Conservation (phyloP, 768 basidiomycete genomes). For the Tulasnella sp. region DNA sequence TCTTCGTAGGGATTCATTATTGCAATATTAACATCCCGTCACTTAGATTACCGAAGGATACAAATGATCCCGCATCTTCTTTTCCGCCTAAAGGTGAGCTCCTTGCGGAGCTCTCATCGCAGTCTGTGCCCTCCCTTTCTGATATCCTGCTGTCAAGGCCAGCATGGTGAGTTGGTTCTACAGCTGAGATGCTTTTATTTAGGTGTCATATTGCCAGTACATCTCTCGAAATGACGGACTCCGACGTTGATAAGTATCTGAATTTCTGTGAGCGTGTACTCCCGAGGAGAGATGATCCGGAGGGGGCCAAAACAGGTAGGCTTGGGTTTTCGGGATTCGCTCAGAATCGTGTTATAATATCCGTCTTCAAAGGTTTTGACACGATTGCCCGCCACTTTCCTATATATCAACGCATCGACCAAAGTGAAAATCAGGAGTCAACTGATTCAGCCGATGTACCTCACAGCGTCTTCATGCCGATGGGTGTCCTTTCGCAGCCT, state of each 20-base stretch:
- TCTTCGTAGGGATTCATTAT: conserved; percentile 24
- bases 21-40: conserved; percentile 1
- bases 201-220: conserved; percentile 31
- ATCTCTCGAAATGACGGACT: conserved; percentile 38
- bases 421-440: background rate
- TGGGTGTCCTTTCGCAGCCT: conserved; percentile 1
- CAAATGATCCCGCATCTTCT: conserved; percentile 46
- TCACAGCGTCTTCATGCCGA: no score
- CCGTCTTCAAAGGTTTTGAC: background rate
- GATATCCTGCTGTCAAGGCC: conserved; percentile 11
- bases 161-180: background rate
- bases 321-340: conserved; percentile 14
- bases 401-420: conserved; percentile 8
- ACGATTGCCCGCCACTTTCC: background rate
- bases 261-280: conserved; percentile 49
- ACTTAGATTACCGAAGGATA: conserved; percentile 22
- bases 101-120: conserved; percentile 31
- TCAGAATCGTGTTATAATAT: conserved; percentile 4
- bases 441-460: no score
- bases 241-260: conserved; percentile 49
- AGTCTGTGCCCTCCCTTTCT: conserved; percentile 31
- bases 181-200: no score
- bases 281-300: conserved; percentile 23
- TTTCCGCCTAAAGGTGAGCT: conserved; percentile 42
- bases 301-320: conserved; percentile 19